Evolutionary conservation across 495 filamentous ascomycete genomes (phyloP), one percentile per base, ranked within the genome.

Genomic region (Pseudotulostoma volvatum): DNA sequence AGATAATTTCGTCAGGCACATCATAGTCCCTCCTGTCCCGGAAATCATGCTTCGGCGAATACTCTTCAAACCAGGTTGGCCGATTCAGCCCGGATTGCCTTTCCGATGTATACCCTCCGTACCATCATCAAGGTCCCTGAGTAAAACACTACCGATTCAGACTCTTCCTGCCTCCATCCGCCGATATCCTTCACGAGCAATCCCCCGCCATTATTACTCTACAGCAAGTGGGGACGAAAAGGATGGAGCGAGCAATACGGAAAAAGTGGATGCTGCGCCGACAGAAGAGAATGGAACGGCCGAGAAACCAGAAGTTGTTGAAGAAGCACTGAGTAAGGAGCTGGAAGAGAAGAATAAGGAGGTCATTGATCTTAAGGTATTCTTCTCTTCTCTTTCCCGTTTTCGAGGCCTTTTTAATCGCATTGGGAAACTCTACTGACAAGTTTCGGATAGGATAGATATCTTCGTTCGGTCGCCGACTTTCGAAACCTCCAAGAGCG

Each of bases 401-500:
- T 36, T 16, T 28, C 14, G 23, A 4, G n/a, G n/a, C n/a, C n/a
- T n/a, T n/a, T n/a, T n/a, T 9, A 38, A 35, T 18, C 30, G 23
- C 11, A 11, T 11, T 28, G 23, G 5, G 23, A 30, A 30, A 19
- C 8, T 17, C 7, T 40, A 36, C 39, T 43, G 44, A 43, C 34
- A 32, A 20, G 18, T 13, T 35, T 37, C 18, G 9, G n/a, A 41
- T 48, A 96, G 90, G 88, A 96, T 60, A 85, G 80, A 63, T 93
- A 81, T 57, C 74, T 90, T 36, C 90, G 90, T 49, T 79, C 77
- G 33, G 81, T 94, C 43, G 90, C 90, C 55, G 90, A 96, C 45
- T 96, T 87, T 71, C 83, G 83, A 49, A 97, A 95, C 65, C 80
- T 96, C 28, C 87, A 95, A 67, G 84, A 93, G 45, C 83, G 90